These are phyloP conservation scores for Cymbopogon citratus DNA, from an alignment of 176 grass and related monocot genomes.

Conservation along the genomic window DNA sequence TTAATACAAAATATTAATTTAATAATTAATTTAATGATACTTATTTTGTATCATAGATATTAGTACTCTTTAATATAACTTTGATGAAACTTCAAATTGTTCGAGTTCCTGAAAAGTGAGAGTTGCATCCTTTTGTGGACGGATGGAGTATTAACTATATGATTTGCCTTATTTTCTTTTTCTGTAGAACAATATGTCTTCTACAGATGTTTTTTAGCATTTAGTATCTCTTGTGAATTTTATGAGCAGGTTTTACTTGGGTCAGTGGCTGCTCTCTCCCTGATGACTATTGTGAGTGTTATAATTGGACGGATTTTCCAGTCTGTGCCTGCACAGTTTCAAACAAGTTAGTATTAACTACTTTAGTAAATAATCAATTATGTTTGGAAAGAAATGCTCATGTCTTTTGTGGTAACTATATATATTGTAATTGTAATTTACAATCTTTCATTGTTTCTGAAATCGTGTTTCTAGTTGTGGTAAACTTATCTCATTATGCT, in stretches of 20 bases:
- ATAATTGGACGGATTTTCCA: slow-evolving; percentile 80
- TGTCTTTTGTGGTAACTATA: background rate
- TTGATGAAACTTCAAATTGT: background rate
- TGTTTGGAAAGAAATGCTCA: background rate
- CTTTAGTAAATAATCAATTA: background rate
- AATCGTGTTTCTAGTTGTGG: background rate
- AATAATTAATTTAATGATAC: background rate
- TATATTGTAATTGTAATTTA: background rate
- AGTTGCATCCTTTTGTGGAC: background rate
- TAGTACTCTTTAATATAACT: background rate
- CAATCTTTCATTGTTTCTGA: background rate
- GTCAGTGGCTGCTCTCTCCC: slow-evolving; percentile 79
- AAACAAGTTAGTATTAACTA: slow-evolving; percentile 67
- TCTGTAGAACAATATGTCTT: background rate
- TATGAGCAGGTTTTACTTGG: slow-evolving; percentile 74
- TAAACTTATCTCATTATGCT: slow-evolving; percentile 3
- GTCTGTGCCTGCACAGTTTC: slow-evolving; percentile 86
- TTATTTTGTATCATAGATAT: background rate
- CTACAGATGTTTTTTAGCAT: background rate
- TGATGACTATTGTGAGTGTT: slow-evolving; percentile 90
- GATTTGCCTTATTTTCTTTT: background rate
- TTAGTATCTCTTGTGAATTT: slow-evolving; percentile 7
- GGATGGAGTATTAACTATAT: background rate
- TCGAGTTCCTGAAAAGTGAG: background rate
- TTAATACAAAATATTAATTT: background rate